phyloP scores from a whole-genome alignment of 352 stramenopile genomes.

The Albugo laibachii region DNA sequence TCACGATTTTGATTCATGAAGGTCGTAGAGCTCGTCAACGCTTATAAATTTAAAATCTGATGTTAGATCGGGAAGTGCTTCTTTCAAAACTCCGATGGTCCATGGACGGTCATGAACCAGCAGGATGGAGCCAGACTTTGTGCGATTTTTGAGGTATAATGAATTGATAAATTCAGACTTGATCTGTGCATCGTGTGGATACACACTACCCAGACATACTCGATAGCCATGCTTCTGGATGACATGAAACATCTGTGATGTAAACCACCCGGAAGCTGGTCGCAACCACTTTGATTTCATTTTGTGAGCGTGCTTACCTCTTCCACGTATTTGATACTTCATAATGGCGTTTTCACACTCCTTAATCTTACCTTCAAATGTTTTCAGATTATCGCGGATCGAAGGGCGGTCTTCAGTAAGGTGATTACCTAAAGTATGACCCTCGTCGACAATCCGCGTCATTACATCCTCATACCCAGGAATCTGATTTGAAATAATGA shows the following conservation, averaged over 20 bases:
- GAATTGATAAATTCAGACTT: constrained; percentile 44
- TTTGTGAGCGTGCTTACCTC: neutral
- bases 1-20: no score
- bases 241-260: constrained; percentile 52
- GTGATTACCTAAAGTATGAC: constrained; percentile 60
- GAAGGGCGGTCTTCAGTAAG: constrained; percentile 62
- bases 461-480: constrained; percentile 42
- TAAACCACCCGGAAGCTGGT: constrained; percentile 74
- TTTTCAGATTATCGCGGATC: constrained; percentile 52
- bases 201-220: constrained; percentile 72
- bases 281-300: constrained; percentile 35
- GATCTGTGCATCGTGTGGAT: constrained; percentile 75
- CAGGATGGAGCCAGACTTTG: constrained; percentile 47
- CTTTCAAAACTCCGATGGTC: constrained; percentile 49
- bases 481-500: constrained; percentile 65
- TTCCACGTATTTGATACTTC: constrained; percentile 7
- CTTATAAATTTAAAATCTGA: constrained; percentile 40
- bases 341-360: constrained; percentile 49
- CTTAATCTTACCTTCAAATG: constrained; percentile 67
- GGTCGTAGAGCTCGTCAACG: constrained; percentile 27
- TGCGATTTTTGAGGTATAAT: constrained; percentile 27
- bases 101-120: constrained; percentile 71
- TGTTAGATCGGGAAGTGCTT: constrained; percentile 28
- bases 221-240: constrained; percentile 52
- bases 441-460: constrained; percentile 54